Percentiles rank a stretch among this genome's conserved stretches.
phyloP scores from a whole-genome alignment of 805 yeast species.

The Teunomyces barrocoloradensis region DNA sequence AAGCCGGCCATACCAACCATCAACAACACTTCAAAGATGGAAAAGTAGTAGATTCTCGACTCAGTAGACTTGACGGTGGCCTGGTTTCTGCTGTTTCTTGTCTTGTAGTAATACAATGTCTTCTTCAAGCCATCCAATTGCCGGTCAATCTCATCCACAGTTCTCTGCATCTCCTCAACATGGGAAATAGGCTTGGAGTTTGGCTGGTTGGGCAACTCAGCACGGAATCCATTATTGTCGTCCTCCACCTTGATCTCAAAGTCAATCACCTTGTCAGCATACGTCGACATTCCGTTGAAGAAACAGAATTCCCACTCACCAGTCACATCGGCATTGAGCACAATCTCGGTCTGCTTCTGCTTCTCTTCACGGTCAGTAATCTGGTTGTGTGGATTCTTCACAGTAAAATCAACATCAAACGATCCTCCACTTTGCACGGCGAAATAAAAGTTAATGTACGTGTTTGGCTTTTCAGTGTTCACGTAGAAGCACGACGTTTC shows the following conservation, averaged over 20 bases:
- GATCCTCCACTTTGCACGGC: slow-evolving; percentile 82
- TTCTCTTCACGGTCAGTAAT: slow-evolving; percentile 53
- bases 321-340: slow-evolving; percentile 56
- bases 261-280: slow-evolving; percentile 80
- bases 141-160: slow-evolving; percentile 56
- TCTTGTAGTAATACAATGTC: slow-evolving; percentile 76
- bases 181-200: slow-evolving; percentile 49
- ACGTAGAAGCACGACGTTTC: slow-evolving; percentile 71
- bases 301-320: slow-evolving; percentile 93
- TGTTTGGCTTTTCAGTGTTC: slow-evolving; percentile 56
- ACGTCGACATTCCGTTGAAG: slow-evolving; percentile 74
- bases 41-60: slow-evolving; percentile 72
- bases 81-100: slow-evolving; percentile 90
- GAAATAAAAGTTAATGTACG: slow-evolving; percentile 71
- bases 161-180: slow-evolving; percentile 50
- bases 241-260: slow-evolving; percentile 66
- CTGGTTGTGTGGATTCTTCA: slow-evolving; percentile 56
- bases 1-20: slow-evolving; percentile 73
- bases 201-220: slow-evolving; percentile 56
- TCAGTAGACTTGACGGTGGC: slow-evolving; percentile 80
- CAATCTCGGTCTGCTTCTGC: slow-evolving; percentile 78
- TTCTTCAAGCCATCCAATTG: slow-evolving; percentile 57
- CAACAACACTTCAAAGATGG: slow-evolving; percentile 64
- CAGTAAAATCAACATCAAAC: slow-evolving; percentile 72
- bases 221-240: slow-evolving; percentile 45